phyloP scores from a whole-genome alignment of 345 rosid species.

The Gossypium ekmanianum region DNA sequence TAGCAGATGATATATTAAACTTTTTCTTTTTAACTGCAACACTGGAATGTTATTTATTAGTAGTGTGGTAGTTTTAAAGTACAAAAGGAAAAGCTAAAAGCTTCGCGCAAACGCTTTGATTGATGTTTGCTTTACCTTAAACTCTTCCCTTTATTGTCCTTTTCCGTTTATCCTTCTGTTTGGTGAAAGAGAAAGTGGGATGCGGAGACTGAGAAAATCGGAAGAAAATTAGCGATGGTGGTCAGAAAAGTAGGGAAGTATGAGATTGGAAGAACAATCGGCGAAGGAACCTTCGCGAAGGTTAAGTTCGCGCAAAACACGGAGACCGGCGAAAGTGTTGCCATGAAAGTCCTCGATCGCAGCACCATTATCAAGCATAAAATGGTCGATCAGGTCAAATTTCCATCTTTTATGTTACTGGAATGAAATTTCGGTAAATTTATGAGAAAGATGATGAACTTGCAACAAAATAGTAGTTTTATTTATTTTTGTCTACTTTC shows the following conservation, averaged over 20 bases:
- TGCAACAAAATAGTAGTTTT: neutral
- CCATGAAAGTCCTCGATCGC: conserved; percentile 91
- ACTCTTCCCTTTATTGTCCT: neutral
- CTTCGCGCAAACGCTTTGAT: neutral
- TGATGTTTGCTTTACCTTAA: neutral
- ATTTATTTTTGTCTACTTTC: neutral
- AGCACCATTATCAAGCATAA: conserved; percentile 86
- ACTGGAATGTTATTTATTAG: neutral
- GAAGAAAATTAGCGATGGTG: conserved; percentile 46
- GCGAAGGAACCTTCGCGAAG: conserved; percentile 95
- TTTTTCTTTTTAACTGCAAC: neutral
- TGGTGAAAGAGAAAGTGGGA: conserved; percentile 10
- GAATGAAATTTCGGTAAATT: neutral
- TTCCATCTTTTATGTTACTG: neutral
- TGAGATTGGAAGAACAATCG: conserved; percentile 92
- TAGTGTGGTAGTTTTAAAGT: neutral
- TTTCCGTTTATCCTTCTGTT: neutral
- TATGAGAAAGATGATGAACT: neutral
- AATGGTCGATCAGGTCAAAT: conserved; percentile 83
- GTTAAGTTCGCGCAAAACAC: conserved; percentile 97
- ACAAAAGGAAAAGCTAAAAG: neutral
- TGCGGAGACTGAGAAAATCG: neutral
- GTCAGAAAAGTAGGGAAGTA: conserved; percentile 93
- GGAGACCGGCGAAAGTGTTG: conserved; percentile 98
- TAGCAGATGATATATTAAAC: no score